Percentiles rank a stretch among this genome's conserved stretches.
Evolutionary conservation across 257 asterid genomes (phyloP).

Genomic region (Avicennia marina): DNA sequence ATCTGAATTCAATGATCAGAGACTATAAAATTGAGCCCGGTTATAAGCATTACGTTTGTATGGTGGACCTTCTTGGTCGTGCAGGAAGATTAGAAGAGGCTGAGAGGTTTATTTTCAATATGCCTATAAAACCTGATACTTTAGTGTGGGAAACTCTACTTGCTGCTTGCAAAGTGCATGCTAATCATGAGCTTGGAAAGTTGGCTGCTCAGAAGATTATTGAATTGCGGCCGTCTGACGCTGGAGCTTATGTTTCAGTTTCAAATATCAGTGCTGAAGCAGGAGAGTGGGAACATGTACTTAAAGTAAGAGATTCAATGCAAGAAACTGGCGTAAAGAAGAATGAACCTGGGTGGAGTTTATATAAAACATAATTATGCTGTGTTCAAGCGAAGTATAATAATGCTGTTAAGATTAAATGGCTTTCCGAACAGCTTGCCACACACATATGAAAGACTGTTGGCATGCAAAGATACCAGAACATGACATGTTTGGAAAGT

Average conservation of each 20-base stretch:
- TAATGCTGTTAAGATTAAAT: not conserved
- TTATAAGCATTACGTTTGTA: conserved; percentile 61
- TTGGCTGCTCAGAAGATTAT: conserved; percentile 50
- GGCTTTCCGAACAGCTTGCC: not conserved
- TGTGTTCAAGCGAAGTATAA: too few species aligned
- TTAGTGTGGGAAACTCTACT: conserved; percentile 74
- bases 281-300: conserved; percentile 74
- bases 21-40: conserved; percentile 64
- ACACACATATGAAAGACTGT: not conserved
- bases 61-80: conserved; percentile 84
- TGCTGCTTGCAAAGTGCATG: conserved; percentile 66
- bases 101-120: conserved; percentile 43
- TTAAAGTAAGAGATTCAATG: conserved; percentile 46
- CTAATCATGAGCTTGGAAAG: conserved; percentile 51
- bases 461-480: not conserved
- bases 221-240: conserved; percentile 52
- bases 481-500: not conserved
- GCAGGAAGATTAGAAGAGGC: conserved; percentile 78
- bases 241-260: conserved; percentile 51
- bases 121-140: conserved; percentile 53
- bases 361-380: too few species aligned
- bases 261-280: conserved; percentile 68
- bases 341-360: conserved; percentile 81
- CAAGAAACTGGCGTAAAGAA: conserved; percentile 31
- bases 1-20: conserved; percentile 57